phyloP scores from a whole-genome alignment of 1,139 yeast genomes.

The Hansenula lynferdii region DNA sequence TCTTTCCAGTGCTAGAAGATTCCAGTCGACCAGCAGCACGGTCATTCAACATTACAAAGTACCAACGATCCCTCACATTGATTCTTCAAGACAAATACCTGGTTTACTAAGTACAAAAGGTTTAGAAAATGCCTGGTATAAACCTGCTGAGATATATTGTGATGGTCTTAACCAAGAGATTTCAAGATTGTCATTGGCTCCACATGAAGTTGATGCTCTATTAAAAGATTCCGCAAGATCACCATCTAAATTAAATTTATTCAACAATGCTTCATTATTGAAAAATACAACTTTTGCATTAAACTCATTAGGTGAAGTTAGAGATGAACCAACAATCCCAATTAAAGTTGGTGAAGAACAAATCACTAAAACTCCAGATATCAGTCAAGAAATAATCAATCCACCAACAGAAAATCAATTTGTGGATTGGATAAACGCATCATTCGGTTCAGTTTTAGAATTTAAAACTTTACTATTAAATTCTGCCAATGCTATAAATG shows the following conservation, averaged over 20 bases:
- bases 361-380: conserved; percentile 41
- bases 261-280: conserved; percentile 54
- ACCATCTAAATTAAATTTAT: conserved; percentile 31
- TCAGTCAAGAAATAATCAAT: conserved; percentile 26
- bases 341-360: too few species aligned
- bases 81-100: conserved; percentile 34
- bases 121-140: conserved; percentile 54
- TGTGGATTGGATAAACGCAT: conserved; percentile 37
- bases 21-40: conserved; percentile 4
- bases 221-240: conserved; percentile 25
- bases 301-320: conserved; percentile 40
- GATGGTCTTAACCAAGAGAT: conserved; percentile 37
- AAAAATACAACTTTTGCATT: conserved; percentile 57
- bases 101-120: conserved; percentile 54
- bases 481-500: conserved; percentile 60
- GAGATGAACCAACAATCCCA: conserved; percentile 16
- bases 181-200: conserved; percentile 16
- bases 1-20: background rate
- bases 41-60: conserved; percentile 12
- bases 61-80: conserved; percentile 19
- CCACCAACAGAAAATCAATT: conserved; percentile 8
- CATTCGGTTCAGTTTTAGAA: conserved; percentile 67
- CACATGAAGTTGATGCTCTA: conserved; percentile 21
- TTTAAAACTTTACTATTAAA: conserved; percentile 59
- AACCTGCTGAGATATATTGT: conserved; percentile 44